Evolutionary conservation across 225 moss, liverwort and hornwort species (phyloP).

Genomic region (Polytrichum formosum): DNA sequence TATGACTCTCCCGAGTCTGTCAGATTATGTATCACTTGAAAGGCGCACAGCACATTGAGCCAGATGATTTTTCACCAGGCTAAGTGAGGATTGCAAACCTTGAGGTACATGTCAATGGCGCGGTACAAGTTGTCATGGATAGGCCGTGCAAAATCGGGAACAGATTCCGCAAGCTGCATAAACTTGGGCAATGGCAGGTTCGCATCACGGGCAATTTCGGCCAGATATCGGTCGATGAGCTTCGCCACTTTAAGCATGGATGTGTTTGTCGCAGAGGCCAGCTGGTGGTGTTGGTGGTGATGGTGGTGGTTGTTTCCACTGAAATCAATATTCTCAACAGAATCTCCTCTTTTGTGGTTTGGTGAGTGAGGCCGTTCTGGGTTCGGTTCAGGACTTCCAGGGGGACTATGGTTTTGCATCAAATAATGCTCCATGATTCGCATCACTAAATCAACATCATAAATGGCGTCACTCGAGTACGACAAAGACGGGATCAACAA

Average conservation of each 20-base stretch:
- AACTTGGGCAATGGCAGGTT: conserved; percentile 63
- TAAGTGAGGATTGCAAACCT: conserved; percentile 36
- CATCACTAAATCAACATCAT: conserved; percentile 72
- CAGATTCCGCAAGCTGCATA: conserved; percentile 51
- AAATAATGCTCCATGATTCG: conserved; percentile 69
- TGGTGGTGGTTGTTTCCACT: conserved; percentile 23
- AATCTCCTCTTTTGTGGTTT: conserved; percentile 17
- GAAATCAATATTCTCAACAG: conserved; percentile 42
- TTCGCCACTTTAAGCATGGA: conserved; percentile 67
- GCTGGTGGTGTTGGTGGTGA: conserved; percentile 22
- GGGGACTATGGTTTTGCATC: conserved; percentile 50
- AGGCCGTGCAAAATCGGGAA: conserved; percentile 65
- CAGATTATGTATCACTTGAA: too few species aligned
- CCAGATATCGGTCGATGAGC: conserved; percentile 67
- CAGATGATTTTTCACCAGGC: neutral
- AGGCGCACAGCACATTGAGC: too few species aligned
- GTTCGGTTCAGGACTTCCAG: conserved; percentile 24
- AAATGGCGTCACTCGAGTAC: conserved; percentile 45
- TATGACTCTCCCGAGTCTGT: too few species aligned
- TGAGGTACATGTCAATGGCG: conserved; percentile 81
- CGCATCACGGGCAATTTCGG: conserved; percentile 68
- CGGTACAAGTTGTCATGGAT: conserved; percentile 72
- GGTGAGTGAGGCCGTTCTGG: conserved; percentile 3
- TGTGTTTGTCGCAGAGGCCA: conserved; percentile 34
- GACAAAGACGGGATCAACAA: conserved; percentile 71